These are phyloP conservation scores for Taphrina wiesneri DNA, from an alignment of 1,139 yeast genomes.

Conservation along the genomic window DNA sequence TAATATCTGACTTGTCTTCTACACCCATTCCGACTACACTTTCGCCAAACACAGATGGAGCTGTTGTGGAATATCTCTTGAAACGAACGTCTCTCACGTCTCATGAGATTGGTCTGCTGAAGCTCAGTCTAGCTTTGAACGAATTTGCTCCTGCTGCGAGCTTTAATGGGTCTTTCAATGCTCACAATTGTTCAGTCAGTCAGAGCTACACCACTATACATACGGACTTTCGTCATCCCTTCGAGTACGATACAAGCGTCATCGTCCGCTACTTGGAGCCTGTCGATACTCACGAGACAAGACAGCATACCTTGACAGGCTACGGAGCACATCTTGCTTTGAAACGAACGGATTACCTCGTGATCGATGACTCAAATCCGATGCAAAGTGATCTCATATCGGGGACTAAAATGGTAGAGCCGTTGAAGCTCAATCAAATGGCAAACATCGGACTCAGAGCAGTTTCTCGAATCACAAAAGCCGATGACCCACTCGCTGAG, in stretches of 20 bases:
- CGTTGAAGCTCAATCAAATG: slow-evolving; percentile 42
- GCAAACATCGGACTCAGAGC: slow-evolving; percentile 45
- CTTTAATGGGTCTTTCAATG: slow-evolving; percentile 45
- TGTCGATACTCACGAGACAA: neutral
- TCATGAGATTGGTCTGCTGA: slow-evolving; percentile 16
- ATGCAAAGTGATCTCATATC: slow-evolving; percentile 1
- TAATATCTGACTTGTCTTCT: slow-evolving; percentile 50
- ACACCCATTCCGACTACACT: slow-evolving; percentile 32
- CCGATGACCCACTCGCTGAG: slow-evolving; percentile 44
- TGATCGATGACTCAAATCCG: slow-evolving; percentile 59
- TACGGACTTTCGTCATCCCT: slow-evolving; percentile 17
- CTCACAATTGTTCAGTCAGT: slow-evolving; percentile 48
- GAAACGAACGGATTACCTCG: slow-evolving; percentile 65
- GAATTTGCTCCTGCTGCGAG: slow-evolving; percentile 43
- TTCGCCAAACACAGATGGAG: neutral
- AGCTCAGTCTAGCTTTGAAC: slow-evolving; percentile 41
- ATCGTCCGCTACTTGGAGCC: slow-evolving; percentile 21
- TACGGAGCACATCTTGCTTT: slow-evolving; percentile 66
- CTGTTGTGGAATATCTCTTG: neutral
- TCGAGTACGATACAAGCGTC: neutral
- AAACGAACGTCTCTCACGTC: neutral
- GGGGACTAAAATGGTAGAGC: slow-evolving; percentile 15
- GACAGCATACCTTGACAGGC: slow-evolving; percentile 52
- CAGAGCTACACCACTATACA: slow-evolving; percentile 43
- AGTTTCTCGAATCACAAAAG: slow-evolving; percentile 43